Conservation (phyloP, 2,329 filamentous ascomycete species). For the Pseudogymnoascus sp. region DNA sequence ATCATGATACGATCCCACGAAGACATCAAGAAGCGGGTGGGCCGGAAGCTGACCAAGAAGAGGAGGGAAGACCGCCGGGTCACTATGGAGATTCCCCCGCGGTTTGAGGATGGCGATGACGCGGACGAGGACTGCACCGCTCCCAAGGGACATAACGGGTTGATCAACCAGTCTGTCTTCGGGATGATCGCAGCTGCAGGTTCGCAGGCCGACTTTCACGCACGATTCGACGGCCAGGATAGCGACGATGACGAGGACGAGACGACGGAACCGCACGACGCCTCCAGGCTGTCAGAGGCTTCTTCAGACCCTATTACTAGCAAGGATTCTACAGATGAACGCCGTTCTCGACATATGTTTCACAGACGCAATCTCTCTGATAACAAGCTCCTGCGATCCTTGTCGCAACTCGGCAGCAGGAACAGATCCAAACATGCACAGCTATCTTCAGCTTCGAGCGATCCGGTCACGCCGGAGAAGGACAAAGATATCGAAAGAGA, state of each 20-base stretch:
- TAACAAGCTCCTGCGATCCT: constrained; percentile 54
- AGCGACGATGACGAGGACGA: constrained; percentile 54
- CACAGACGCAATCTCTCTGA: constrained; percentile 56
- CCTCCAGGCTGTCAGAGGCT: not conserved
- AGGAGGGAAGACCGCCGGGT: constrained; percentile 33
- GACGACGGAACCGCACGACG: constrained; percentile 10
- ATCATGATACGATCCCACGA: constrained; percentile 31
- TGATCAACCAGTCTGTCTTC: constrained; percentile 88
- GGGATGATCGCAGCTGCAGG: constrained; percentile 85
- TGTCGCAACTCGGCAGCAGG: constrained; percentile 44
- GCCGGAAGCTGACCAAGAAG: constrained; percentile 35
- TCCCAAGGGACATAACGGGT: constrained; percentile 36
- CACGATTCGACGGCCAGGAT: constrained; percentile 68
- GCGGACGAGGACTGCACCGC: constrained; percentile 52
- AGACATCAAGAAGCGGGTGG: constrained; percentile 32
- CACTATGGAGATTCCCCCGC: constrained; percentile 46
- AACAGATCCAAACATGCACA: constrained; percentile 31
- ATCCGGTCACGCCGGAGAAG: constrained; percentile 14
- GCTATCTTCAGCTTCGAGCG: constrained; percentile 25
- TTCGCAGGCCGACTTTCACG: constrained; percentile 71
- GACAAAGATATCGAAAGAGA: constrained; percentile 20
- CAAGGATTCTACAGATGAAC: not conserved
- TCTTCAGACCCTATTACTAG: not conserved
- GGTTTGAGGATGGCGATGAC: constrained; percentile 49
- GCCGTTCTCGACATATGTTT: constrained; percentile 6